These are phyloP conservation scores for Pythium phragmitis DNA, from an alignment of 352 stramenopile genomes.

Conservation along the genomic window DNA sequence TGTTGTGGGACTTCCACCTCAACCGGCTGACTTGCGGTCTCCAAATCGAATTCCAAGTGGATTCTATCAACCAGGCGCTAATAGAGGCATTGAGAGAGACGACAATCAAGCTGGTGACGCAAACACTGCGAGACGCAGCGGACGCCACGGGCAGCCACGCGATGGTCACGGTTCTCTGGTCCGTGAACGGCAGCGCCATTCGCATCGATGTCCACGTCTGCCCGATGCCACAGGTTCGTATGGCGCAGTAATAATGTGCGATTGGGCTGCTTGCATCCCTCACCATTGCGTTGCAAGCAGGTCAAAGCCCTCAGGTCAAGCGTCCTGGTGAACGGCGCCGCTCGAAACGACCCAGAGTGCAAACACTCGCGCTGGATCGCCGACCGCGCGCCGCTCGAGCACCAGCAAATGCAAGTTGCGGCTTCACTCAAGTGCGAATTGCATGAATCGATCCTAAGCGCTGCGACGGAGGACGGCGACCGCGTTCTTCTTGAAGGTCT, in stretches of 20 bases:
- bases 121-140: conserved; percentile 1
- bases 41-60: conserved; percentile 4
- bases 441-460: conserved; percentile 62
- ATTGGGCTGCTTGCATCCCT: background rate
- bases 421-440: conserved; percentile 29
- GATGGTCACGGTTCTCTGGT: conserved; percentile 75
- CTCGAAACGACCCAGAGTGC: conserved; percentile 41
- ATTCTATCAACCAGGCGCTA: conserved; percentile 4
- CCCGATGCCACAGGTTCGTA: conserved; percentile 42
- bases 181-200: conserved; percentile 15
- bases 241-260: background rate
- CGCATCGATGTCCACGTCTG: conserved; percentile 52
- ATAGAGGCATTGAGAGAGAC: conserved; percentile 10
- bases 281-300: conserved; percentile 7
- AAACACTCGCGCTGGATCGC: conserved; percentile 79
- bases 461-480: conserved; percentile 2
- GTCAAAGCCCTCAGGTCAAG: conserved; percentile 37
- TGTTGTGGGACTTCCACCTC: conserved; percentile 65
- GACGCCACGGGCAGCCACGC: conserved; percentile 28
- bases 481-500: conserved; percentile 64
- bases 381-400: conserved; percentile 51
- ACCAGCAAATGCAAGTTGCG: conserved; percentile 28
- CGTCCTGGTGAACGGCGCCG: conserved; percentile 52
- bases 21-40: conserved; percentile 40
- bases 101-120: conserved; percentile 20